Base-by-base conservation (phyloP, 495 filamentous ascomycete genomes). In the Podospora pseudopauciseta region DNA sequence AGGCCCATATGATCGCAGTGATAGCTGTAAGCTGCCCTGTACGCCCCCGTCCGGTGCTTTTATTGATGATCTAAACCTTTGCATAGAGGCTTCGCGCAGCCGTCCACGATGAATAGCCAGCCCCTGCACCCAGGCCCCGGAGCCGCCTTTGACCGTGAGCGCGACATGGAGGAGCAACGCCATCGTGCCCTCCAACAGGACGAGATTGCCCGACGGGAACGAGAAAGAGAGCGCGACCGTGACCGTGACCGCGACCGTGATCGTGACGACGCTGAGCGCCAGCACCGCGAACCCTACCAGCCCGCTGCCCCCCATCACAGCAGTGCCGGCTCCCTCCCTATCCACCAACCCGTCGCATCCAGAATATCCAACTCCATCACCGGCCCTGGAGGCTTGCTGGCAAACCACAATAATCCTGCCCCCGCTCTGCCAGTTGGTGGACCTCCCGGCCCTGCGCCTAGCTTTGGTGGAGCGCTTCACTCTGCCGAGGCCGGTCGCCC, bases 341-440 rank as follows among this genome's bases (percentile, higher is more conserved):
- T 97, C 72, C 93, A 97, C 75, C 93, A 97, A 74, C 93, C 93
- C 2, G 91, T 96, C 61, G 93, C 93, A 57, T 92, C 90, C 55
- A 87, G 91, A 72, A 86, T 92, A 18, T 82, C 92, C 7, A 90
- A 88, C 64, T 87, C 89, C 49, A 93, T 96, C 63, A 93, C 95
- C 73, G 93, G 91, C 53, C 93, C 93, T 15, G 92, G 92, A 73
- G 93, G 93, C 15, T 83, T 97, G 11, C 86, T 96, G 39, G 89
- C 90, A 1, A 93, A 90, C 69, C 85, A 92, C 67, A 87, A 89
- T 39, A 80, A 81, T 61, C 76, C 82, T n/a, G 80, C 82, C 23
- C 85, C 86, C 66, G 81, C 86, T 28, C 85, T 86, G 26, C 83
- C 87, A 19, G 82, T 92, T 58, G 89, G 90, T 68, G 86, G 87